A percentile compares a stretch with the other conserved stretches of the same genome.
Conservation (phyloP, 331 rosid genomes). For the Acacia pycnantha region DNA sequence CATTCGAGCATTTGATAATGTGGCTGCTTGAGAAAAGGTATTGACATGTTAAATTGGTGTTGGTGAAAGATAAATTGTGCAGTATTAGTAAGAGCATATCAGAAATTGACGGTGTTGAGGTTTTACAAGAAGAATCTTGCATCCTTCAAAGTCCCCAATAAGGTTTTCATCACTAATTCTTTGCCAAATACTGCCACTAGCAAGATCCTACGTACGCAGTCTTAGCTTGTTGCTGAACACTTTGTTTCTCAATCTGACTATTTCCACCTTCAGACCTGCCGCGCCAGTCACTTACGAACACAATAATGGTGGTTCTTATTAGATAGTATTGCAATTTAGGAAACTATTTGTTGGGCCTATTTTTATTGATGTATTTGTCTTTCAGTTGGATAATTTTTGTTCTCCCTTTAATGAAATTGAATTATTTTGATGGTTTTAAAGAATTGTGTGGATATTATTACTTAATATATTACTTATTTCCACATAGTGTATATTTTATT, state of each 20-base stretch:
- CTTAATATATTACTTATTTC: too few species aligned
- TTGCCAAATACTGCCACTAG: slow-evolving; percentile 66
- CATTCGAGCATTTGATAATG: background rate
- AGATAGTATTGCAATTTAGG: too few species aligned
- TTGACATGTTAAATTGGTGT: background rate
- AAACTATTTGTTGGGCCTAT: too few species aligned
- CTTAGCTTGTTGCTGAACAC: slow-evolving; percentile 58
- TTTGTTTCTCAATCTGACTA: slow-evolving; percentile 19
- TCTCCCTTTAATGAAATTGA: too few species aligned
- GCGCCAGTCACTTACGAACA: too few species aligned
- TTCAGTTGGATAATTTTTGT: too few species aligned
- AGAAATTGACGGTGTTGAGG: slow-evolving; percentile 41
- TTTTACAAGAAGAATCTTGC: slow-evolving; percentile 38
- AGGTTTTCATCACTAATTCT: slow-evolving; percentile 53
- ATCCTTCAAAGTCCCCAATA: slow-evolving; percentile 62
- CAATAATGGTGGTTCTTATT: too few species aligned
- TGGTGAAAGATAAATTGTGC: slow-evolving; percentile 54
- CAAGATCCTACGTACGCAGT: slow-evolving; percentile 63
- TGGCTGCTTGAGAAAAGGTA: background rate
- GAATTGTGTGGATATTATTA: too few species aligned
- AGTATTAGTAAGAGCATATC: slow-evolving; percentile 57
- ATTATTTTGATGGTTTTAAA: too few species aligned
- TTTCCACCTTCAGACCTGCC: too few species aligned
- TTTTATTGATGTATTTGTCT: too few species aligned
- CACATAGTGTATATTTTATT: too few species aligned